Base-by-base conservation (phyloP, 441 rosid genomes). In the Rhodomyrtus psidioides region DNA sequence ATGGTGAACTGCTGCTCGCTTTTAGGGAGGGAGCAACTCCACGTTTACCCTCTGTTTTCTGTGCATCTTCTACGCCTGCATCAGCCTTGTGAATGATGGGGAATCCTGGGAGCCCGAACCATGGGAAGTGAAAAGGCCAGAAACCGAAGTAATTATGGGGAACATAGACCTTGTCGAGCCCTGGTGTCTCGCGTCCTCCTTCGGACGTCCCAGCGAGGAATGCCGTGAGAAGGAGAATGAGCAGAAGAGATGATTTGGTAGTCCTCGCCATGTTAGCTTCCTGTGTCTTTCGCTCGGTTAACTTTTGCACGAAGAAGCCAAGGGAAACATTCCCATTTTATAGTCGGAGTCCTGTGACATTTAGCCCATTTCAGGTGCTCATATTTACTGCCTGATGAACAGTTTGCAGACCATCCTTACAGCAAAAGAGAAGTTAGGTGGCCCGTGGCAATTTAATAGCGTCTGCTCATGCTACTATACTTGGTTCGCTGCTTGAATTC, bases 31-130 rank as follows among this genome's bases (percentile, higher is more conserved):
- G 79, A 34, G 26, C 76, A 24, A 9, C 46, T 65, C 44, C 46
- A 17, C 3, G 46, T 44, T 34, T 65, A 19, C 76, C 76, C 24
- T 65, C 26, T 21, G 76, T 65, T 34, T 60, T 65, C 46, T 19
- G 76, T 34, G 46, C 79, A 42, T 34, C 49, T 34, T 39, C n/a
- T 12, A 12, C 44, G 19, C 84, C 74, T 82, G 55, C 82, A 53
- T 81, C 56, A 56, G 74, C 82, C 70, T 62, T 75, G 95, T 95
- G 87, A 92, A 95, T 89, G 49, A 34, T 34, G n/a, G 79, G 16
- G 79, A 70, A 13, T 13, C 79, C 79, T 39, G 8, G 49, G 75
- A 62, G 34, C 51, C 49, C 49, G 4, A 39, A 44, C 79, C 49
- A 70, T 39, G 16, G 79, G 16, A 70, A 12, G 49, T 39, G 51